Base-by-base conservation (phyloP, 1,139 yeast genomes). In the Magnusiomyces paraingens region DNA sequence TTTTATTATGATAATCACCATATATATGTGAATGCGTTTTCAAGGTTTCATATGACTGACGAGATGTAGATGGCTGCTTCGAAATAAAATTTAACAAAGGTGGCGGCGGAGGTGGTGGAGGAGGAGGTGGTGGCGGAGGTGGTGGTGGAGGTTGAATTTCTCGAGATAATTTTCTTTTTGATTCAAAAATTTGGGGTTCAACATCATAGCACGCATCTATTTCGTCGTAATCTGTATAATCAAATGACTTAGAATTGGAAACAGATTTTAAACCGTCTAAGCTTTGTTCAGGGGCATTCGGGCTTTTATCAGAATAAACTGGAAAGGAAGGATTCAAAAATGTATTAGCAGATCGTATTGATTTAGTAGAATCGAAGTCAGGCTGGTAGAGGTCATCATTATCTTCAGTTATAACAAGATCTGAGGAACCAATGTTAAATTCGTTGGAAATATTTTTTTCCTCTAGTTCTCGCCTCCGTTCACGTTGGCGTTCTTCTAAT, bases 271-370 rank as follows among this genome's bases (percentile, higher is more conserved):
- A n/a, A 14, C 4, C 17, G 40, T 36, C n/a, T 21, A 8, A 2
- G 15, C 20, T 21, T 15, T 42, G n/a, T 21, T 42, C 46, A 42
- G 46, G 46, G 20, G 46, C 46, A 12, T 42, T 26, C 2, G 46
- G 46, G n/a, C 32, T 21, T 15, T 42, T 18, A 43, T 59, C 62
- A 1, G 62, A 59, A 40, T 58, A 59, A 3, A 55, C 41, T 3
- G 57, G 50, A 12, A 48, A 22, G 20, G 44, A 17, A 14, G 46
- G 21, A 18, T 36, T 36, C 17, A n/a, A 12, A 36, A 36, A 36
- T 12, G 17, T 11, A 36, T 12, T 14, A 3, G 40, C 5, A 8
- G 12, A 12, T n/a, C 5, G 40, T 36, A 4, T 36, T 36, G n/a
- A n/a, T 3, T 36, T 36, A 3, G 40, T 4, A n/a, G 10, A 6